Percentiles rank a stretch among this genome's conserved stretches.
These are phyloP conservation scores for Emergomyces pasteurianus DNA, from an alignment of 2,329 filamentous ascomycete genomes.

Conservation along the genomic window DNA sequence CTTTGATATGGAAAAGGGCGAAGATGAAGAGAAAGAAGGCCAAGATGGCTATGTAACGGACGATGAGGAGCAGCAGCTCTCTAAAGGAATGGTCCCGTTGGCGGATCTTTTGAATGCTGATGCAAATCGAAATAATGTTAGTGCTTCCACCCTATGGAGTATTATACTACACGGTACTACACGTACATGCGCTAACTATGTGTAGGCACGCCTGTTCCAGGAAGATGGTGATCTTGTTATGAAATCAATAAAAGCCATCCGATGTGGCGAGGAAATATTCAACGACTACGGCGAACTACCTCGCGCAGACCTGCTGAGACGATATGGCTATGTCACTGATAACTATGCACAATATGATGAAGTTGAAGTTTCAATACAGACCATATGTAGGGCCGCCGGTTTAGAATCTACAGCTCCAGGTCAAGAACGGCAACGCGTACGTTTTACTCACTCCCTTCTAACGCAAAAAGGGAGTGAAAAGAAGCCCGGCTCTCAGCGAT, in stretches of 20 bases:
- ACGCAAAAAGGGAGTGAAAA: not conserved
- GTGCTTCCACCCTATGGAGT: slow-evolving; percentile 12
- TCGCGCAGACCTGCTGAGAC: slow-evolving; percentile 66
- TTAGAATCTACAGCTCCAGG: slow-evolving; percentile 17
- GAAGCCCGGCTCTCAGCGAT: not conserved
- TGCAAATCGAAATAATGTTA: slow-evolving; percentile 65
- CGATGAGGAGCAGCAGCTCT: slow-evolving; percentile 48
- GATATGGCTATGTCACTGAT: slow-evolving; percentile 77
- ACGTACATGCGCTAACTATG: not conserved
- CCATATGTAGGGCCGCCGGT: slow-evolving; percentile 38
- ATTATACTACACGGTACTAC: too few species aligned
- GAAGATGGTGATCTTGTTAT: slow-evolving; percentile 53
- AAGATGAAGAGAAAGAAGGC: slow-evolving; percentile 46
- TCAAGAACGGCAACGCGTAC: slow-evolving; percentile 23
- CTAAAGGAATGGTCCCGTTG: slow-evolving; percentile 81
- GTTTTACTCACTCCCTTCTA: not conserved
- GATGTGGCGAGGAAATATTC: slow-evolving; percentile 62
- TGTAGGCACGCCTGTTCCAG: slow-evolving; percentile 46
- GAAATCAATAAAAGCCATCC: slow-evolving; percentile 56
- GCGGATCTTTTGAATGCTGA: slow-evolving; percentile 86
- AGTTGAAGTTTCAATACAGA: slow-evolving; percentile 57
- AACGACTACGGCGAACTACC: slow-evolving; percentile 85
- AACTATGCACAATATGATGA: slow-evolving; percentile 72
- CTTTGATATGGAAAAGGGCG: slow-evolving; percentile 59
- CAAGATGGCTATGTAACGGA: slow-evolving; percentile 44